phyloP scores from a whole-genome alignment of 768 basidiomycete species.

The Xerocomellus chrysenteron region DNA sequence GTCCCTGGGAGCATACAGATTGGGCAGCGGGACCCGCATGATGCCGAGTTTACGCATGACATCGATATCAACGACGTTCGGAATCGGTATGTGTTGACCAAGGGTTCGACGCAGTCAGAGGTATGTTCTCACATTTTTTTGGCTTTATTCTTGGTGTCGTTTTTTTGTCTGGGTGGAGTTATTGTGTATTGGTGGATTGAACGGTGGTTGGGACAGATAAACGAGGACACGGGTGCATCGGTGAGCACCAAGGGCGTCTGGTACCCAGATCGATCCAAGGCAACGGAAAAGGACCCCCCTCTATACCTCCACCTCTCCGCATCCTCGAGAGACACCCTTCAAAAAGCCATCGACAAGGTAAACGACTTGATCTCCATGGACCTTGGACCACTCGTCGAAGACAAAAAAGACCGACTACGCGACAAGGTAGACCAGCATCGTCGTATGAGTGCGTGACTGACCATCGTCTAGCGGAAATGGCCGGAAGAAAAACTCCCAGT shows the following conservation, averaged over 20 bases:
- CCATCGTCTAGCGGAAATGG: slow-evolving; percentile 77
- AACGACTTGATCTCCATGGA: slow-evolving; percentile 74
- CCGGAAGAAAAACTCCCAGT: slow-evolving; percentile 95
- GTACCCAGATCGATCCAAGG: slow-evolving; percentile 92
- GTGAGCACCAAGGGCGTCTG: slow-evolving; percentile 93
- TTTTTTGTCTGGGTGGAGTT: background rate
- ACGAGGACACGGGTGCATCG: slow-evolving; percentile 89
- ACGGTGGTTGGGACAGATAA: slow-evolving; percentile 57
- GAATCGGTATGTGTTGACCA: slow-evolving; percentile 93
- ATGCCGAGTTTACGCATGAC: slow-evolving; percentile 82
- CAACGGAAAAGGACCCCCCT: slow-evolving; percentile 90
- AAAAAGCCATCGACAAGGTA: slow-evolving; percentile 66
- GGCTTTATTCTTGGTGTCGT: background rate
- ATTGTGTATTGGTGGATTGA: background rate
- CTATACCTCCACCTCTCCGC: slow-evolving; percentile 93
- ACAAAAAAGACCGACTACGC: slow-evolving; percentile 65
- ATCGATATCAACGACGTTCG: slow-evolving; percentile 97
- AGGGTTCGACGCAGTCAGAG: slow-evolving; percentile 88
- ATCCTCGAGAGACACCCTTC: slow-evolving; percentile 58
- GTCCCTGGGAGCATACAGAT: slow-evolving; percentile 41
- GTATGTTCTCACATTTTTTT: slow-evolving; percentile 42
- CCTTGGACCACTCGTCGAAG: slow-evolving; percentile 78
- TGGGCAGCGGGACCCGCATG: slow-evolving; percentile 61
- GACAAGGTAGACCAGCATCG: slow-evolving; percentile 52
- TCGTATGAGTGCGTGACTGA: slow-evolving; percentile 8